Percentiles rank a stretch among this genome's conserved stretches.
phyloP scores from a whole-genome alignment of 1,139 yeast genomes.

The Pichia sp. region DNA sequence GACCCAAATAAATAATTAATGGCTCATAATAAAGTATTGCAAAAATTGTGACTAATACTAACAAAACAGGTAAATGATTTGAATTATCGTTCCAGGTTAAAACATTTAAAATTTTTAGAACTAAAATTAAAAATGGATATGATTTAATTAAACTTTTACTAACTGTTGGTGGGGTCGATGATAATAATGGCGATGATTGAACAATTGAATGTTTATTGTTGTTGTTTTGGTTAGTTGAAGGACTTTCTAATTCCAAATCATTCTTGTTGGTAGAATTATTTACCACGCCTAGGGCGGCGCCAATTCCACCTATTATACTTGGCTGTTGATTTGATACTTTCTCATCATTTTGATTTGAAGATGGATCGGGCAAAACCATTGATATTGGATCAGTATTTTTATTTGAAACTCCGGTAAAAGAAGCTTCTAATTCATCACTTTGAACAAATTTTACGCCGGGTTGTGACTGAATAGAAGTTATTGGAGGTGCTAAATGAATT shows the following conservation, averaged over 20 bases:
- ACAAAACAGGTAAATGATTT: constrained; percentile 49
- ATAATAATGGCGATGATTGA: constrained; percentile 58
- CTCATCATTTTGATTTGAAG: neutral
- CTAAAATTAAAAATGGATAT: constrained; percentile 73
- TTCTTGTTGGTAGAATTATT: neutral
- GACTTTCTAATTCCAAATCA: neutral
- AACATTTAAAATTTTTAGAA: constrained; percentile 62
- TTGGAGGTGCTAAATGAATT: neutral
- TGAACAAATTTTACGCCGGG: constrained; percentile 25
- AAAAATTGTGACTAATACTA: constrained; percentile 50
- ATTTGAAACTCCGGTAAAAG: constrained; percentile 33
- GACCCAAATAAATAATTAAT: constrained; percentile 73
- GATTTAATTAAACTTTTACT: constrained; percentile 76
- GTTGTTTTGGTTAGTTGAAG: neutral
- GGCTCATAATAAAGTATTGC: constrained; percentile 67
- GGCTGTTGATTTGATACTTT: neutral
- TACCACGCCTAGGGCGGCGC: constrained; percentile 7
- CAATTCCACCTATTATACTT: constrained; percentile 7
- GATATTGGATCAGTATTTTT: constrained; percentile 11
- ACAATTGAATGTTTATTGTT: constrained; percentile 2
- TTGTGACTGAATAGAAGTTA: constrained; percentile 9
- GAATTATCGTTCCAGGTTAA: constrained; percentile 92
- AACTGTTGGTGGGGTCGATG: constrained; percentile 86
- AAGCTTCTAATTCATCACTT: constrained; percentile 32
- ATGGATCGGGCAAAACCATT: constrained; percentile 12